Evolutionary conservation across 2,329 filamentous ascomycete species (phyloP), one percentile per base, ranked within the genome.

Genomic region (Aureobasidium namibiae): DNA sequence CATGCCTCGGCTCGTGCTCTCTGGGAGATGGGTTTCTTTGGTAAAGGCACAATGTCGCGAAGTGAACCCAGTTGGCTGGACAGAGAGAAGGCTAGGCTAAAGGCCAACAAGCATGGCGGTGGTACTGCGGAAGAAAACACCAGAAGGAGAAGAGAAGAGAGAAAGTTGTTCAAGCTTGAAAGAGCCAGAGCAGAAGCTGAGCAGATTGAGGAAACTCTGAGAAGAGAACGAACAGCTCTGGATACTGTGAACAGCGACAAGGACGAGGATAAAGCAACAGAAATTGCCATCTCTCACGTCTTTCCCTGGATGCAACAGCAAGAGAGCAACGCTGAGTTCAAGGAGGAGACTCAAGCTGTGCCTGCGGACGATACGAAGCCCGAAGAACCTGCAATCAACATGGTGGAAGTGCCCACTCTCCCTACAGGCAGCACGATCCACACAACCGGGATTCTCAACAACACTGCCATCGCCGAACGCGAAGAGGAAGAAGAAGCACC

Each of bases 11-110:
- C 95, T 63, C 81, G 88, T 58, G 90, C 87, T 1, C 74, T 99
- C 24, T 99, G 95, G 94, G 89, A 96, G 73, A 90, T 95, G 76
- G 94, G 94, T 5, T 99, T 99, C 74, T 99, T 92, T 73, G 95
- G 95, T 49, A 96, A 96, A 73, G 94, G 94, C 45, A 92, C 80
- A 66, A 77, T 97, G 61, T 96, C 92, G 76, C 85, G 95, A 67
- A 96, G 92, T 78, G 92, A 99, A 72, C 92, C 92, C 3, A 94
- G 86, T 65, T 99, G 94, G 94, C 73, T 96, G 53, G 88, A 89
- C 64, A 81, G 88, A 63, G 90, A 96, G 73, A 87, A 89, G 72
- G 85, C 87, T 29, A 82, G 87, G 53, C 75, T 85, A 26, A 81
- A 83, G 50, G 67, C 68, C 24, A 57, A 57, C 7, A 44, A 56